These are phyloP conservation scores for Jacaranda copaia DNA, from an alignment of 257 asterid species.

Conservation along the genomic window DNA sequence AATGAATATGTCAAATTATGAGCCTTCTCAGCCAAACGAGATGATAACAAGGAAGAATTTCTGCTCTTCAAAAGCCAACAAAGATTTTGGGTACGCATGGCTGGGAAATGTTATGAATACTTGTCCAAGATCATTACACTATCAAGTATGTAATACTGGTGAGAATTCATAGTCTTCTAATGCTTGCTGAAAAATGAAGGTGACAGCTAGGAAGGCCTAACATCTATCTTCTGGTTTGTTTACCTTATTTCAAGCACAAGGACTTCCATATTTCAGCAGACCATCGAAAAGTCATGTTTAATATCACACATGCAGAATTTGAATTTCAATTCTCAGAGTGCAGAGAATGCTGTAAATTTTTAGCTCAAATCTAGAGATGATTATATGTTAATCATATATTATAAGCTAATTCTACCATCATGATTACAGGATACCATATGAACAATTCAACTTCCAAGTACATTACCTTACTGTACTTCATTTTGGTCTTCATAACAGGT, in stretches of 20 bases:
- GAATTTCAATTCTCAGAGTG: not conserved
- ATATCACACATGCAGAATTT: not conserved
- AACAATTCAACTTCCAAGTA: constrained; percentile 15
- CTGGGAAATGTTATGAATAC: not conserved
- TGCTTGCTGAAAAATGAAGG: constrained; percentile 3
- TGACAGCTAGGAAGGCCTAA: not conserved
- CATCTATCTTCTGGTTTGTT: not conserved
- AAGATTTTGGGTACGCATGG: constrained; percentile 1
- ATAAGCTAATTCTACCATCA: not conserved
- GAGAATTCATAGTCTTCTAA: constrained; percentile 4
- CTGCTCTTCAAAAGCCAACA: not conserved
- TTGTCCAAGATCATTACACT: not conserved
- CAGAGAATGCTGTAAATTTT: constrained; percentile 8
- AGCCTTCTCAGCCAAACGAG: not conserved
- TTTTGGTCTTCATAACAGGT: not conserved
- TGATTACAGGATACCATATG: not conserved
- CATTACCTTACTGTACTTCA: constrained; percentile 7
- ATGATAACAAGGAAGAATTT: not conserved
- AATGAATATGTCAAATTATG: not conserved
- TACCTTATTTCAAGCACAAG: not conserved
- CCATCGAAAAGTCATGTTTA: not conserved
- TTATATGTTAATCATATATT: not conserved
- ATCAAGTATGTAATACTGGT: not conserved
- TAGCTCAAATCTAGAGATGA: not conserved
- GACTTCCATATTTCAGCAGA: constrained; percentile 7